Evolutionary conservation across 2,329 filamentous ascomycete genomes (phyloP), one percentile per base, ranked within the genome.

Genomic region (Paecilomyces niveus): DNA sequence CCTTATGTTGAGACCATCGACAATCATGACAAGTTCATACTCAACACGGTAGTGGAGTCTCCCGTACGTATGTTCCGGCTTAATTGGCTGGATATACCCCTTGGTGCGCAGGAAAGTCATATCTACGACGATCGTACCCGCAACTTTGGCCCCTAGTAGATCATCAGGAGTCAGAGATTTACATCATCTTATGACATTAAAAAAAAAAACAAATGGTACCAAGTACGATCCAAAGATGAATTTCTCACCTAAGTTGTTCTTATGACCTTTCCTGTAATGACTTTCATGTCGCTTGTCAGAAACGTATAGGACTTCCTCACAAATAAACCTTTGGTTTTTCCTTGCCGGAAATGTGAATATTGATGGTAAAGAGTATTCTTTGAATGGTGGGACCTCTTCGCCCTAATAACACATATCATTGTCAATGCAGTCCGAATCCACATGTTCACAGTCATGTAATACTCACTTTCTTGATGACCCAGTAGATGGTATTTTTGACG

Each of bases 1-100:
- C 39, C 58, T 53, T 52, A 69, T 52, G 57, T 68, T 68, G 9
- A 65, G 62, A 52, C 64, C 67, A 22, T 67, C 62, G 9, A 68
- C 61, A 29, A 62, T 62, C 9, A 70, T 63, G 32, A 62, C 61
- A 54, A 69, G 62, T 31, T 65, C 63, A 55, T 62, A 68, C 13
- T 61, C 60, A 35, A 70, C 59, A 53, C 59, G 21, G 49, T 66
- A 66, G 29, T 67, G 63, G 18, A 45, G 29, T 35, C 13, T 15
- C 22, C 54, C 55, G 18, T 58, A 45, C 31, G 57, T 59, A n/a
- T 56, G 24, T 26, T 26, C 24, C 5, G 24, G 24, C 5, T 26
- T 26, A 26, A 26, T 26, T 26, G 24, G 24, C 5, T 26, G 24
- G 24, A 26, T 26, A 26, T 26, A 26, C 5, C 24, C 24, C 24